Conservation (phyloP, 2,329 filamentous ascomycete species). For the Fusarium transvaalense region DNA sequence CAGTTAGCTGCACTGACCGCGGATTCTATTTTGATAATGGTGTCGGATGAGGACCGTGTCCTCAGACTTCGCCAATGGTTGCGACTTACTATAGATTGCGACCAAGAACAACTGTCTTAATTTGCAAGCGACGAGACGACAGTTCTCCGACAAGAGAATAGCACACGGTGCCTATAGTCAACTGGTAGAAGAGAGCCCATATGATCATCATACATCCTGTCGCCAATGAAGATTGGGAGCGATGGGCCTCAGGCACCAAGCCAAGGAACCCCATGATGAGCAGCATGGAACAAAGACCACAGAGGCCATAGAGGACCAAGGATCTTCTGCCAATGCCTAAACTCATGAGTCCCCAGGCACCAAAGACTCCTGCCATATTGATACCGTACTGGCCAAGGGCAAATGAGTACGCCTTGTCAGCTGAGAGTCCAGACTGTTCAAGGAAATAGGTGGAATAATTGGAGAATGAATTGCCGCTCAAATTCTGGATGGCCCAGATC, state of each 20-base stretch:
- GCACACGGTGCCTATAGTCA: slow-evolving; percentile 88
- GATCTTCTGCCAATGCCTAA: slow-evolving; percentile 79
- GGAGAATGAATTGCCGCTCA: slow-evolving; percentile 73
- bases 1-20: slow-evolving; percentile 28
- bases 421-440: slow-evolving; percentile 68
- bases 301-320: slow-evolving; percentile 81
- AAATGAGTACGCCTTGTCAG: slow-evolving; percentile 67
- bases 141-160: slow-evolving; percentile 90
- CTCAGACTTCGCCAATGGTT: not conserved
- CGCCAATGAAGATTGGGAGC: slow-evolving; percentile 74
- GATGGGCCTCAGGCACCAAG: slow-evolving; percentile 72
- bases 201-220: slow-evolving; percentile 88
- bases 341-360: slow-evolving; percentile 84
- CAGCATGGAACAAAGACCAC: slow-evolving; percentile 79
- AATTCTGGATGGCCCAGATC: slow-evolving; percentile 73
- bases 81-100: slow-evolving; percentile 76
- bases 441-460: slow-evolving; percentile 76
- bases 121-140: slow-evolving; percentile 83
- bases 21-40: not conserved
- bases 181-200: slow-evolving; percentile 86
- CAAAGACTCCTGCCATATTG: slow-evolving; percentile 85
- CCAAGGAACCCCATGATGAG: slow-evolving; percentile 87
- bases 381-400: slow-evolving; percentile 75
- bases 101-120: slow-evolving; percentile 91
- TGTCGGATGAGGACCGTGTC: not conserved